Percentiles rank a stretch among this genome's conserved stretches.
Evolutionary conservation across 2,329 filamentous ascomycete species (phyloP).

Genomic region (Chaetomium sp.): DNA sequence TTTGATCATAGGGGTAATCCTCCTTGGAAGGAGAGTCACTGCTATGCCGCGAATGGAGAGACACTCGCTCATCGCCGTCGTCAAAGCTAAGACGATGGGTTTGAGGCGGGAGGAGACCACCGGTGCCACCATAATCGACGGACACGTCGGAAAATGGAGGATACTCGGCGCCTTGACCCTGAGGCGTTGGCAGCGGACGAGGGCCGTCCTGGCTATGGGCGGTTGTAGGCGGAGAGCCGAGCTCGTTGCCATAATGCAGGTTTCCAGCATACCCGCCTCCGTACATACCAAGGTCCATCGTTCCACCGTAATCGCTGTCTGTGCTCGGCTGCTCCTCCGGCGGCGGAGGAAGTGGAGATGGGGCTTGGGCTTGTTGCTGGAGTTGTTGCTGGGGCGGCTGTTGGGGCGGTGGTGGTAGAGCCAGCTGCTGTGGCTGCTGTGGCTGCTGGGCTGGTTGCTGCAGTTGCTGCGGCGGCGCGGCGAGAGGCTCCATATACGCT

Average conservation of each 20-base stretch:
- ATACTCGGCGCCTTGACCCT: conserved; percentile 43
- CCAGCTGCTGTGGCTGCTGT: conserved; percentile 9
- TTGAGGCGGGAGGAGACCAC: conserved; percentile 77
- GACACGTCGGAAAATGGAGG: conserved; percentile 62
- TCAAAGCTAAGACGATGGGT: conserved; percentile 83
- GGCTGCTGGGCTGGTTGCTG: conserved; percentile 1
- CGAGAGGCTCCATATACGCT: conserved; percentile 46
- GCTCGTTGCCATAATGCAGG: conserved; percentile 53
- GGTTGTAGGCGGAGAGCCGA: conserved; percentile 46
- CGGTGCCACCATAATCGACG: conserved; percentile 88
- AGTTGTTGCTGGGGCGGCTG: conserved; percentile 13
- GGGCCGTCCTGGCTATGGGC: conserved; percentile 48
- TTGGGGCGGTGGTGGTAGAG: conserved; percentile 15
- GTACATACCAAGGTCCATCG: conserved; percentile 75
- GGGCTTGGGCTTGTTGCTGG: conserved; percentile 33
- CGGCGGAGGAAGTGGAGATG: conserved; percentile 48
- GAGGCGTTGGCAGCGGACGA: conserved; percentile 53
- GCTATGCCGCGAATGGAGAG: conserved; percentile 57
- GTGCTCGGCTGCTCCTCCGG: conserved; percentile 58
- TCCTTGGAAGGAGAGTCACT: conserved; percentile 69
- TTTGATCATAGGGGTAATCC: conserved; percentile 70
- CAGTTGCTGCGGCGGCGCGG: conserved; percentile 9
- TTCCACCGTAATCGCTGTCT: conserved; percentile 70
- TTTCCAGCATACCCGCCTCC: conserved; percentile 68
- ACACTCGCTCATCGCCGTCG: conserved; percentile 79